Base-by-base conservation (phyloP, 2,329 filamentous ascomycete genomes). In the Erysiphe pulchra region DNA sequence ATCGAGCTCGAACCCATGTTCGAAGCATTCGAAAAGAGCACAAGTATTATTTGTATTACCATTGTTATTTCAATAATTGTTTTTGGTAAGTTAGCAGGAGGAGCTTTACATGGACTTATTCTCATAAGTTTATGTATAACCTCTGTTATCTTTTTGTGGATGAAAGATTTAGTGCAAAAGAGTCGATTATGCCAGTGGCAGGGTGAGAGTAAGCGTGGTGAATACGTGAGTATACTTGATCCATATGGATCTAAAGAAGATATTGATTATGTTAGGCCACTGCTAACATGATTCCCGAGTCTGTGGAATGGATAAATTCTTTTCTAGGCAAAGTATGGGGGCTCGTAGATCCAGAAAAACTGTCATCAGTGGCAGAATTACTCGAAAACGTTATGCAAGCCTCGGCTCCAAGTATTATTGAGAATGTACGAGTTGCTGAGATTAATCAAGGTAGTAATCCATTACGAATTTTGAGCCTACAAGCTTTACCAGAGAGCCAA, bases 321-420 rank as follows among this genome's bases (percentile, higher is more conserved):
- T 73, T 90, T 44, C 62, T 95, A 4, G 73, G 72, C 1, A 72
- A 93, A 38, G 69, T 90, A 39, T 98, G 90, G 90, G 81, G 83
- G 0, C 65, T 95, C 4, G 77, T 94, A 51, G 92, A 95, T 56
- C 87, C 90, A 0, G 87, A 95, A 39, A 92, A 95, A 80, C 90
- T 98, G 60, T 67, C 74, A n/a, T 73, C 45, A 1, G 73, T 94
- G 9, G 86, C 86, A n/a, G 90, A 95, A 57, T 94, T 82, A 12
- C 71, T 90, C 6, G 82, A 90, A 62, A 87, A 95, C 59, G 81
- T 95, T 52, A 95, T 95, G 87, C 85, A 92, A 59, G 87, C 86
- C 17, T 93, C 84, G 0, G 80, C 94, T 0, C 90, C 90, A 0
- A 76, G 80, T 1, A 65, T 95, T 36, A 85, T 98, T 51, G 86